Conservation (phyloP, 2,329 filamentous ascomycete species). For the Colletotrichum gigasporum region DNA sequence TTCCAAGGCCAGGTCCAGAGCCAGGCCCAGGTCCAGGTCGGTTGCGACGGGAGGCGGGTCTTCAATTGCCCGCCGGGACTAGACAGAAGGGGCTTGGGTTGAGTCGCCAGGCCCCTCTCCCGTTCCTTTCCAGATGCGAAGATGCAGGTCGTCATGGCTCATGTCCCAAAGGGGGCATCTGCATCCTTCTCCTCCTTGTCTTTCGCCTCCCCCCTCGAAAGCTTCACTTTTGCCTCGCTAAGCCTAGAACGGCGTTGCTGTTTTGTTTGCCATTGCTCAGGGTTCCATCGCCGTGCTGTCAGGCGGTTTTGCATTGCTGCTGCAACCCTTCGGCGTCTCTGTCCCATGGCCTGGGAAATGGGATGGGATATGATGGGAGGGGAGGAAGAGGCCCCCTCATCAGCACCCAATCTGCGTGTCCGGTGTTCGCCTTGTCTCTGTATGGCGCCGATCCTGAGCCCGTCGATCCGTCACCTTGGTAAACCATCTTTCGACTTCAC, state of each 20-base stretch:
- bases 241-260: background rate
- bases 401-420: background rate
- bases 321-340: background rate
- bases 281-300: background rate
- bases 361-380: background rate
- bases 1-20: slow-evolving; percentile 16
- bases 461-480: slow-evolving; percentile 15
- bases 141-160: slow-evolving; percentile 19
- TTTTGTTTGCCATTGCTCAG: background rate
- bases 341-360: too few species aligned
- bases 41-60: slow-evolving; percentile 24
- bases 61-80: slow-evolving; percentile 22
- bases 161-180: background rate
- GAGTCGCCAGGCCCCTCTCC: slow-evolving; percentile 3
- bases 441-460: slow-evolving; percentile 1
- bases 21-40: slow-evolving; percentile 4
- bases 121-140: background rate
- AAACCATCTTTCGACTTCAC: slow-evolving; percentile 23
- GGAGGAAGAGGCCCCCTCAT: background rate
- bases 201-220: background rate
- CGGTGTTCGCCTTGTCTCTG: background rate
- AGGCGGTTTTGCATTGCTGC: background rate
- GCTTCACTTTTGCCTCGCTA: slow-evolving; percentile 2
- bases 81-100: slow-evolving; percentile 23
- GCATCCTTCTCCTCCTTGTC: background rate